Conservation (phyloP, 768 basidiomycete species). For the Tylopilus balloui region DNA sequence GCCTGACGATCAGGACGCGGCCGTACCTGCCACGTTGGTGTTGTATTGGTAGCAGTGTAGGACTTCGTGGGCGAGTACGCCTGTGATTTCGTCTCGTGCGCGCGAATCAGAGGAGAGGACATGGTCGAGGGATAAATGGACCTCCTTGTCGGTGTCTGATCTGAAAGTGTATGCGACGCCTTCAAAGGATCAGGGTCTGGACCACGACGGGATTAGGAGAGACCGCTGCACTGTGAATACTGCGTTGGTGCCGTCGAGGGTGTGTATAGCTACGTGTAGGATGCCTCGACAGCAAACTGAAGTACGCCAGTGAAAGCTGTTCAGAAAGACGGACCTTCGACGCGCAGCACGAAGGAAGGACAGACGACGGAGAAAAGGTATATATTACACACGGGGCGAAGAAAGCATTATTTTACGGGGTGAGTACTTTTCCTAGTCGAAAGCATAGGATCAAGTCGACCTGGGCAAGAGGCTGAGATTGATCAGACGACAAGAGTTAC, state of each 20-base stretch:
- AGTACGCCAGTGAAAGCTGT: constrained; percentile 41
- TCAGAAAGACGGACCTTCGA: constrained; percentile 59
- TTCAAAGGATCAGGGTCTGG: constrained; percentile 46
- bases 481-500: neutral
- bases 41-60: constrained; percentile 79
- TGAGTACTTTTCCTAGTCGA: neutral
- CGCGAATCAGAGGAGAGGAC: constrained; percentile 41
- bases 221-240: constrained; percentile 36
- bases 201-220: neutral
- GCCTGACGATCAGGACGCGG: neutral
- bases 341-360: constrained; percentile 37
- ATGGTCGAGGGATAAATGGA: constrained; percentile 67
- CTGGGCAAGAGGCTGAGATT: constrained; percentile 1
- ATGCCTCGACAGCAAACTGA: constrained; percentile 36
- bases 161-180: constrained; percentile 71
- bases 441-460: neutral
- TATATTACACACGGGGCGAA: neutral
- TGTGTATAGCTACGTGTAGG: constrained; percentile 42
- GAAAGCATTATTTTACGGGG: constrained; percentile 11
- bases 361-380: constrained; percentile 7
- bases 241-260: constrained; percentile 42
- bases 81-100: constrained; percentile 58
- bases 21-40: constrained; percentile 61
- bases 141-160: constrained; percentile 57
- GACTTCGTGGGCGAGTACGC: constrained; percentile 71